Conservation (phyloP, 2,329 filamentous ascomycete genomes). For the Pseudogymnoascus sp. region DNA sequence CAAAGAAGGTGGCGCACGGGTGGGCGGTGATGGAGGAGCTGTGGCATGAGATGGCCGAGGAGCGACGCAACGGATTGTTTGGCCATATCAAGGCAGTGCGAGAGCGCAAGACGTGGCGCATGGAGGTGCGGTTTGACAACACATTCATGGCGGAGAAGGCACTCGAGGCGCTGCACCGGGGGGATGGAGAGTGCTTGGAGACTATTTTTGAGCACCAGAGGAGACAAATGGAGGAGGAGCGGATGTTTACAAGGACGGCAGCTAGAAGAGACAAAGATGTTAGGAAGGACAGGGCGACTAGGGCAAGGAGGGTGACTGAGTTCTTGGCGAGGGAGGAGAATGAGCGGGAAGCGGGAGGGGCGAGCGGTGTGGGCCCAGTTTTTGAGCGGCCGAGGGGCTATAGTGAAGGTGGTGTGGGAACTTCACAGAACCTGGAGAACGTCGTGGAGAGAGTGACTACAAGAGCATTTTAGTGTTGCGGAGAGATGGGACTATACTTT, state of each 20-base stretch:
- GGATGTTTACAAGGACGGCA: slow-evolving; percentile 15
- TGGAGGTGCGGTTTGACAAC: slow-evolving; percentile 38
- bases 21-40: slow-evolving; percentile 37
- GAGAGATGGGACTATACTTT: neutral
- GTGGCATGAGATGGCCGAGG: slow-evolving; percentile 32
- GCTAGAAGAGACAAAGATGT: neutral
- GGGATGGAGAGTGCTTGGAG: slow-evolving; percentile 35
- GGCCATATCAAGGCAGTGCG: slow-evolving; percentile 29
- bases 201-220: slow-evolving; percentile 20
- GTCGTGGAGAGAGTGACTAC: neutral
- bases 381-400: neutral
- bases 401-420: neutral
- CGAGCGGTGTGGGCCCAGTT: neutral
- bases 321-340: neutral
- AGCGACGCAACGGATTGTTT: slow-evolving; percentile 17
- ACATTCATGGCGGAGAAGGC: slow-evolving; percentile 38
- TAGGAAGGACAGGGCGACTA: neutral
- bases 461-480: neutral
- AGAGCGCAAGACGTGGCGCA: slow-evolving; percentile 34
- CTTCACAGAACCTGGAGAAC: neutral
- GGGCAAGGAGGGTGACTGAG: neutral
- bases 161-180: slow-evolving; percentile 34
- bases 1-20: slow-evolving; percentile 31
- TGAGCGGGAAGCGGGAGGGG: neutral
- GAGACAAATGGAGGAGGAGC: slow-evolving; percentile 15